Base-by-base conservation (phyloP, 73 alveolate genomes). In the Blepharisma japonicum region DNA sequence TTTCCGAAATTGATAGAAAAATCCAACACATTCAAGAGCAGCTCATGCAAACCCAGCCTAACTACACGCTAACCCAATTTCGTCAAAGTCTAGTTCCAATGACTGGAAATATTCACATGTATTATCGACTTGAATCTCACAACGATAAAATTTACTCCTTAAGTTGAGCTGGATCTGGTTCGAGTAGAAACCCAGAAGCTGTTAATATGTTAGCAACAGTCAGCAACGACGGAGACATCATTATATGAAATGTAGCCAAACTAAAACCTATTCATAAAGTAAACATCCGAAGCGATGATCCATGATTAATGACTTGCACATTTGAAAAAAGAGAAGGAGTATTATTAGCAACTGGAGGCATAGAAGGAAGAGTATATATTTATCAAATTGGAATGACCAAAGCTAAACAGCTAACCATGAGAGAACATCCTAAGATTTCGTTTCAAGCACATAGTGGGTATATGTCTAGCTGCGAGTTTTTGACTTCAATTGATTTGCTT, bases 141-240 rank as follows among this genome's bases (percentile, higher is more conserved):
- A n/a, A n/a, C n/a, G 72, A 38, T 9, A 56, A 20, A 56, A 7
- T 20, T 14, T 20, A 56, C 72, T 56, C 46, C 18, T 56, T 56
- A 20, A 7, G 45, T 6, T 56, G 72, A 38, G 72, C 45, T 56
- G 72, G 72, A 7, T 56, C 18, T 20, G 72, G 72, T 7, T 56
- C 72, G 45, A 21, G 72, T 56, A 8, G 42, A 20, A 56, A 56
- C 72, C 72, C 72, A 56, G 72, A 56, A 56, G 72, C 47, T 56
- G 6, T 7, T 6, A 14, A 14, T 56, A 56, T 56, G 72, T 56
- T 56, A 20, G 20, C 42, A 20, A 6, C 72, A 56, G 72, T 20
- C 8, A 56, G 45, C 6, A 38, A 56, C 18, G 72, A 56, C 7
- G 72, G 72, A 7, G 72, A 56, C 7, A 6, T 56, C 7, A 56